Base-by-base conservation (phyloP, 1,284 basidiomycete genomes). In the Stygiomarasmius scandens region DNA sequence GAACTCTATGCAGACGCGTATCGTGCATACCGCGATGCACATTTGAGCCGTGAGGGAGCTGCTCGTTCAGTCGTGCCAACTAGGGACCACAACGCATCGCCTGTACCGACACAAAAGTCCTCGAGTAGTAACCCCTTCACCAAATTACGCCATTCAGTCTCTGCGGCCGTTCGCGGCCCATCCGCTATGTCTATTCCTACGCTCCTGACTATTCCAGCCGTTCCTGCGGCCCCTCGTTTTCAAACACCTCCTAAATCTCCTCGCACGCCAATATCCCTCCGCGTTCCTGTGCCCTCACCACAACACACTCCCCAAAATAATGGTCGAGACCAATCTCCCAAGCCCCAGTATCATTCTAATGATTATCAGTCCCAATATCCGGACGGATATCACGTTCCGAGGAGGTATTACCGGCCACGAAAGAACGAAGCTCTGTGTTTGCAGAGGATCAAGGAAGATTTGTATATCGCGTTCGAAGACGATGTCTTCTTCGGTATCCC, bases 401-500 rank as follows among this genome's bases (percentile, higher is more conserved):
- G 27, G 43, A 41, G 23, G 29, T 19, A 25, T 0, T 25, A 51
- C 14, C 54, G 55, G 23, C 58, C 54, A n/a, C 36, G 54, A 27
- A 60, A 54, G 47, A 48, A 60, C 25, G 58, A 60, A 56, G 54
- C 46, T 9, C 46, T 54, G 23, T 60, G 58, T 38, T 25, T 60
- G 16, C 58, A 60, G 41, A 22, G 36, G 34, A 44, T 60, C 23
- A 20, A 49, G 20, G 34, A 24, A 3, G 58, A 55, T 4, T 20
- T 60, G 16, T 56, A 41, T 52, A 52, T 60, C 19, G 58, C 58
- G 27, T 60, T 60, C 32, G 55, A 57, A 43, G 55, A 60, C 24
- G 24, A 12, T 10, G 38, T 52, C 27, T 23, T 55, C 41, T 56
- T 54, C 24, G 48, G 32, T 22, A 22, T 23, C 29, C 29, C 29